Evolutionary conservation across 331 rosid species (phyloP).

Genomic region (Cydonia oblonga): DNA sequence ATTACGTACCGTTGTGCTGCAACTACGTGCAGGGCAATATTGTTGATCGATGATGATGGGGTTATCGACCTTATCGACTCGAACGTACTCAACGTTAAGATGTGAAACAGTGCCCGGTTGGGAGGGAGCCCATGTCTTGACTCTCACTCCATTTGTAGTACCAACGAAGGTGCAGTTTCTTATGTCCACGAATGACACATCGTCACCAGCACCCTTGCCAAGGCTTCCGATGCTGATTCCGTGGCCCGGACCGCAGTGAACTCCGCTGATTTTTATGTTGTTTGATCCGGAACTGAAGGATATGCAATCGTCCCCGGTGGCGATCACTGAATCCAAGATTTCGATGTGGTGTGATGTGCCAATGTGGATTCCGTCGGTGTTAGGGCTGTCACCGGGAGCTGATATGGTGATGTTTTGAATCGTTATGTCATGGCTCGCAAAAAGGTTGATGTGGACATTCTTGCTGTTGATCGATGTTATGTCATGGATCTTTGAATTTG

Average conservation of each 20-base stretch:
- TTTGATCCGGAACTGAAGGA: constrained; percentile 29
- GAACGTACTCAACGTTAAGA: constrained; percentile 1
- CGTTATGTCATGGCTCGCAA: constrained; percentile 13
- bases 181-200: not conserved
- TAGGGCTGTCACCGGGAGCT: constrained; percentile 36
- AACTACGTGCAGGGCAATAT: constrained; percentile 14
- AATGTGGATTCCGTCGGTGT: constrained; percentile 61
- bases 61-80: constrained; percentile 8
- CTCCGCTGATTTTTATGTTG: not conserved
- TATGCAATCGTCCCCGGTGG: constrained; percentile 47
- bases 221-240: constrained; percentile 20
- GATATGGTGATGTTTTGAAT: constrained; percentile 10
- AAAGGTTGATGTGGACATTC: constrained; percentile 29
- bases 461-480: constrained; percentile 33
- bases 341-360: constrained; percentile 10
- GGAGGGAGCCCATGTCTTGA: constrained; percentile 25
- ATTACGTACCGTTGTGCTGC: not conserved
- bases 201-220: not conserved
- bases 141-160: constrained; percentile 27
- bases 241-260: constrained; percentile 11
- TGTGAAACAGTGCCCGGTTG: constrained; percentile 3
- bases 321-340: constrained; percentile 8
- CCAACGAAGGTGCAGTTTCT: not conserved
- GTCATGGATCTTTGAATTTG: constrained; percentile 7
- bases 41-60: constrained; percentile 31